phyloP scores from a whole-genome alignment of 495 filamentous ascomycete species.

The Symbiotaphrina buchneri region DNA sequence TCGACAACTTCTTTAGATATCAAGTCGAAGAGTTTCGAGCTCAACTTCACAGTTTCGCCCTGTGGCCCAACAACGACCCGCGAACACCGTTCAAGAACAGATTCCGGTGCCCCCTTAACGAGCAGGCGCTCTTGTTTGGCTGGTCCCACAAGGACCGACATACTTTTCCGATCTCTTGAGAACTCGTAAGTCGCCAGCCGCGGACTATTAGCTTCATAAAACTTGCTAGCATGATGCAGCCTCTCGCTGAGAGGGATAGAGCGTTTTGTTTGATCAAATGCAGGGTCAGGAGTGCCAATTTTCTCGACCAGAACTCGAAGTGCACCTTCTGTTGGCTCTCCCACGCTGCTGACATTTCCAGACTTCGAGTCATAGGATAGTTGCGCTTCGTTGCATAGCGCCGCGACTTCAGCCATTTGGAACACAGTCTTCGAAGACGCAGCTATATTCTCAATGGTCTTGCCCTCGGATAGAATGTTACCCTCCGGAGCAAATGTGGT shows the following conservation, averaged over 20 bases:
- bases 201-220: constrained; percentile 56
- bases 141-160: constrained; percentile 78
- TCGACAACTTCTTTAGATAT: constrained; percentile 61
- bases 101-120: constrained; percentile 93
- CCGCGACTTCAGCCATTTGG: constrained; percentile 70
- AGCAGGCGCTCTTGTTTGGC: constrained; percentile 53
- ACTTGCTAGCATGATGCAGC: constrained; percentile 58
- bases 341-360: constrained; percentile 58
- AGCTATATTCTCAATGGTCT: constrained; percentile 41
- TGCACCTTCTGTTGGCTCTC: constrained; percentile 91
- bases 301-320: constrained; percentile 85
- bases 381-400: constrained; percentile 73
- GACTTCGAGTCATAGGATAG: constrained; percentile 63
- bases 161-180: constrained; percentile 94
- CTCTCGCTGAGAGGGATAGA: constrained; percentile 27
- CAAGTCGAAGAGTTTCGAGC: constrained; percentile 37
- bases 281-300: constrained; percentile 46
- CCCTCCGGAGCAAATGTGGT: constrained; percentile 84
- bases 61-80: constrained; percentile 49
- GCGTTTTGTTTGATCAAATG: constrained; percentile 28
- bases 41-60: constrained; percentile 50
- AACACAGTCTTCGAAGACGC: constrained; percentile 54
- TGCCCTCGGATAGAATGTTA: constrained; percentile 40
- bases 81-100: constrained; percentile 77
- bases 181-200: constrained; percentile 86